Percentiles rank a stretch among this genome's conserved stretches.
These are phyloP conservation scores for Verticillium klebahnii DNA, from an alignment of 2,329 filamentous ascomycete genomes.

Conservation along the genomic window DNA sequence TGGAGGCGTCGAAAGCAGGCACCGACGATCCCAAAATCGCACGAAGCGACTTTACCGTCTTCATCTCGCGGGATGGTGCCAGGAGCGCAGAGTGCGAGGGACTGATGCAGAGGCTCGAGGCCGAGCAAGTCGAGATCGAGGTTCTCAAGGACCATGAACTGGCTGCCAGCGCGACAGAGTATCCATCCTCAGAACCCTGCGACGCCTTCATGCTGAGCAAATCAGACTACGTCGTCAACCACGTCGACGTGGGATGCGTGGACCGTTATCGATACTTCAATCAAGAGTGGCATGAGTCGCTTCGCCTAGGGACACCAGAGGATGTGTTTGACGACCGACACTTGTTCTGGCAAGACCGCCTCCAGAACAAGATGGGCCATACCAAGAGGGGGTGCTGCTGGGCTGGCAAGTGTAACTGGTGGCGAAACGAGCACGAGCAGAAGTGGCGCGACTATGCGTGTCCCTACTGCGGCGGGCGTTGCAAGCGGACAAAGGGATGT, in stretches of 20 bases:
- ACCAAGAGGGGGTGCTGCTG: neutral
- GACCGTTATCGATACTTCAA: neutral
- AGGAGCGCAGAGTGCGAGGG: neutral
- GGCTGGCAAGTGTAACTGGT: neutral
- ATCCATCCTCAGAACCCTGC: neutral
- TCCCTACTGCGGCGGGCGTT: neutral
- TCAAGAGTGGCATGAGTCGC: neutral
- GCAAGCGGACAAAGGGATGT: neutral
- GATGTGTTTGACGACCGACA: neutral
- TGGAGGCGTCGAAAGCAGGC: neutral
- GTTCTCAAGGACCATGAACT: neutral
- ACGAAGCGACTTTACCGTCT: neutral
- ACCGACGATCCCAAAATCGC: neutral
- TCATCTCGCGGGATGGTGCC: neutral
- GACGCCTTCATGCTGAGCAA: neutral
- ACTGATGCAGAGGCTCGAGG: neutral
- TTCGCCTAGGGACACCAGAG: neutral
- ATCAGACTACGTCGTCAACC: neutral
- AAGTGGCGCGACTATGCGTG: neutral
- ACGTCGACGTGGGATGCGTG: neutral
- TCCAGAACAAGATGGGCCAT: neutral
- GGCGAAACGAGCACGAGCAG: neutral
- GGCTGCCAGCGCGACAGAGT: neutral
- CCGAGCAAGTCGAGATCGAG: neutral
- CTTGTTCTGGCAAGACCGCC: neutral